phyloP scores from a whole-genome alignment of 2,329 filamentous ascomycete genomes.

The Epichloe amarillans region DNA sequence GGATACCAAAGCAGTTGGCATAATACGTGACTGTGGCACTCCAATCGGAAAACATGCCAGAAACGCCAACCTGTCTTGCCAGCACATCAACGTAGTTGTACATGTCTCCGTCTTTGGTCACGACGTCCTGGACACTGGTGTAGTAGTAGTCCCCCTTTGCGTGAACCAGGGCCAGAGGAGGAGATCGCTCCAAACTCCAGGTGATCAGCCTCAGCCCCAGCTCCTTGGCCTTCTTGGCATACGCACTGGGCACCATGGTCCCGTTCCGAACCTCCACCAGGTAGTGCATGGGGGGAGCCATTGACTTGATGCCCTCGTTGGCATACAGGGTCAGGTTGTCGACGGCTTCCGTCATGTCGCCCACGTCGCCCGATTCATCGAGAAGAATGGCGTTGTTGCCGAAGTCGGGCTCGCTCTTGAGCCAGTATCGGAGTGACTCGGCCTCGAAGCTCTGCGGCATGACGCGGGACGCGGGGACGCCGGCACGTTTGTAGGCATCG shows the following conservation, averaged over 20 bases:
- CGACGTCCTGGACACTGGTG: conserved; percentile 36
- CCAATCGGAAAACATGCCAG: conserved; percentile 57
- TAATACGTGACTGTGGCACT: conserved; percentile 55
- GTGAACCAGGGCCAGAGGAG: conserved; percentile 38
- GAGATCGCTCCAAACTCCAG: conserved; percentile 56
- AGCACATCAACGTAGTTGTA: conserved; percentile 54
- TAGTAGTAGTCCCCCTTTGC: conserved; percentile 41
- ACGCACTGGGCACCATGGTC: conserved; percentile 48
- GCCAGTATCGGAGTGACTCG: conserved; percentile 53
- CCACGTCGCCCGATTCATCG: conserved; percentile 45
- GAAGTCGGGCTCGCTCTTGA: conserved; percentile 45
- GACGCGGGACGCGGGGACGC: conserved; percentile 40
- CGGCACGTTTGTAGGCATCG: conserved; percentile 41
- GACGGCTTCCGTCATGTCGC: conserved; percentile 39
- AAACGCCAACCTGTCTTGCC: conserved; percentile 44
- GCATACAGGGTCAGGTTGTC: conserved; percentile 42
- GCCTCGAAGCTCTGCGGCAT: conserved; percentile 55
- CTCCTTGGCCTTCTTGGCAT: conserved; percentile 46
- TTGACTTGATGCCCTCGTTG: conserved; percentile 43
- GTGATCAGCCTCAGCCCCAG: conserved; percentile 52
- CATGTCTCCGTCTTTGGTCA: conserved; percentile 51
- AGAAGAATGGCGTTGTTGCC: conserved; percentile 51
- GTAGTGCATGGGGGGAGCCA: conserved; percentile 50
- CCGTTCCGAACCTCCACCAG: conserved; percentile 39
- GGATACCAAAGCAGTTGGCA: conserved; percentile 49